Percentiles rank a stretch among this genome's conserved stretches.
Evolutionary conservation across 352 stramenopile genomes (phyloP).

Genomic region (Pythium oligandrum): DNA sequence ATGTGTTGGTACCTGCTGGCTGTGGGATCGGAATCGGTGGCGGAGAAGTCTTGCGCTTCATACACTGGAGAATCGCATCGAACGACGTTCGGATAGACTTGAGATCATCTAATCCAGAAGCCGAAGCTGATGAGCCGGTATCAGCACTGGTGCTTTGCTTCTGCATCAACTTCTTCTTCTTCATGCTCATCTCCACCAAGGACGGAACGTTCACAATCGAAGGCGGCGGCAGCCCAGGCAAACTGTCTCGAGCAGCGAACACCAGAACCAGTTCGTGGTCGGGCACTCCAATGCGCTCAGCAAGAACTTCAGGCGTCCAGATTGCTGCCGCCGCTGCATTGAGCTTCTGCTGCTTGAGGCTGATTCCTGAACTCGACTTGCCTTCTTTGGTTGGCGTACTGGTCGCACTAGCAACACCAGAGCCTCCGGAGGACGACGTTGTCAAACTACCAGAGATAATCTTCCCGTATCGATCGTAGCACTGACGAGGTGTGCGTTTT

Average conservation of each 20-base stretch:
- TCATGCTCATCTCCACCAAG: conserved; percentile 47
- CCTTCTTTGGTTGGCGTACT: conserved; percentile 33
- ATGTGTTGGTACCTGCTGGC: not conserved
- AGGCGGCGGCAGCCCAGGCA: conserved; percentile 59
- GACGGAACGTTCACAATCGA: conserved; percentile 48
- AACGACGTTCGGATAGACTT: conserved; percentile 80
- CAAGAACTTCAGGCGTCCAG: conserved; percentile 41
- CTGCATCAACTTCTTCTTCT: conserved; percentile 40
- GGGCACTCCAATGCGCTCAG: conserved; percentile 59
- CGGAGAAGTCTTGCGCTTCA: conserved; percentile 76
- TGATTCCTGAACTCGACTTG: conserved; percentile 16
- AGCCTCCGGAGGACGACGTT: conserved; percentile 3
- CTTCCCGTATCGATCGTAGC: conserved; percentile 82
- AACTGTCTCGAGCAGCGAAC: conserved; percentile 42
- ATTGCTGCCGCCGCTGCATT: conserved; percentile 25
- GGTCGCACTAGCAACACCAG: conserved; percentile 1
- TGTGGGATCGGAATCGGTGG: conserved; percentile 65
- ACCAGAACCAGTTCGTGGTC: conserved; percentile 44
- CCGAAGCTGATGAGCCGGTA: conserved; percentile 14
- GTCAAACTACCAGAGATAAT: conserved; percentile 59
- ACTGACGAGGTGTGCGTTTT: conserved; percentile 77
- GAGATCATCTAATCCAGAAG: conserved; percentile 49
- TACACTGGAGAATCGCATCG: conserved; percentile 80
- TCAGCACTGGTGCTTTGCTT: conserved; percentile 17
- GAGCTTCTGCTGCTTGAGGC: conserved; percentile 41